Percentiles rank a stretch among this genome's conserved stretches.
Conservation (phyloP, 208 protist genomes). For the Jaenimonas drosophilae region DNA sequence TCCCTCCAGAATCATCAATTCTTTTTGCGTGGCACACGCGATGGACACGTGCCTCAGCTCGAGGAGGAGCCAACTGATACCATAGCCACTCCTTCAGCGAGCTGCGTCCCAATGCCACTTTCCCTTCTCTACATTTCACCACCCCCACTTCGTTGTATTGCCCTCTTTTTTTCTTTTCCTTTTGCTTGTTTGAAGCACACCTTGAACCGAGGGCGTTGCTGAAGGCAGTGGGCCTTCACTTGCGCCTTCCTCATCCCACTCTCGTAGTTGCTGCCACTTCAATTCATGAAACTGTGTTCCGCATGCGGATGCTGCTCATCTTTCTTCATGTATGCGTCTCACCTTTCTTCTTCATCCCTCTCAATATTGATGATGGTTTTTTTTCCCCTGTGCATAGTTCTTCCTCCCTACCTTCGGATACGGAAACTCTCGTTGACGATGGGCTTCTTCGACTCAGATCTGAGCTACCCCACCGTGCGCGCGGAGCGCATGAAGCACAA, state of each 20-base stretch:
- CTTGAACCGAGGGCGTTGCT: too few relatives aligned
- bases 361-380: background rate
- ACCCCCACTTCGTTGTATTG: conserved; percentile 5
- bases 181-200: conserved; percentile 3
- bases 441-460: conserved; percentile 94
- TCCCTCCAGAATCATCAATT: too few relatives aligned
- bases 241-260: background rate
- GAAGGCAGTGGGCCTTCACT: too few relatives aligned
- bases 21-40: too few relatives aligned
- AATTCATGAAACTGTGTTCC: too few relatives aligned
- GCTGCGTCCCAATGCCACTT: background rate
- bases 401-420: background rate
- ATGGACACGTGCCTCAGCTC: too few relatives aligned
- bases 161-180: conserved; percentile 7
- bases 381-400: conserved; percentile 2
- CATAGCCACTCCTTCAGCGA: too few relatives aligned
- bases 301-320: background rate
- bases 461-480: conserved; percentile 94
- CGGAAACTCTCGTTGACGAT: conserved; percentile 19
- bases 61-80: too few relatives aligned
- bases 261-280: background rate
- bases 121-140: conserved; percentile 2
- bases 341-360: background rate
- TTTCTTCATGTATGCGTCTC: background rate
- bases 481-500: conserved; percentile 97